phyloP scores from a whole-genome alignment of 768 basidiomycete genomes.

The Nidula microcarpa region DNA sequence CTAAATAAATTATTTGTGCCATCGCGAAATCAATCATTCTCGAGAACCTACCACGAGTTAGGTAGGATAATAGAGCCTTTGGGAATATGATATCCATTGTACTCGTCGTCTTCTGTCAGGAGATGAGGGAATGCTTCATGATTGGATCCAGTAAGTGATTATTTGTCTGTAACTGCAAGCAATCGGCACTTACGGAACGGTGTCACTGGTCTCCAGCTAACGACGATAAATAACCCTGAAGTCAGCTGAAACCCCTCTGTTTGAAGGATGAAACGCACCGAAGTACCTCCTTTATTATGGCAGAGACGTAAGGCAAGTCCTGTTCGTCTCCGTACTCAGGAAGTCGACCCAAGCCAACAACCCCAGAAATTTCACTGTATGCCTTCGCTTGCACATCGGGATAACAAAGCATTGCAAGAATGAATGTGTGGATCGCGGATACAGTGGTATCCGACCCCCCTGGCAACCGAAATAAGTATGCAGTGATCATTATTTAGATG shows the following conservation, averaged over 20 bases:
- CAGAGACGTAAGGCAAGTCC: slow-evolving; percentile 29
- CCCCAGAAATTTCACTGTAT: slow-evolving; percentile 33
- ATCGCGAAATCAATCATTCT: slow-evolving; percentile 39
- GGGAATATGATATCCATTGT: not conserved
- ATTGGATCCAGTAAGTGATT: not conserved
- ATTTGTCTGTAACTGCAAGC: not conserved
- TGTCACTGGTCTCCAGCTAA: not conserved
- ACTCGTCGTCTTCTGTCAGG: slow-evolving; percentile 17
- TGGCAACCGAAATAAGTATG: not conserved
- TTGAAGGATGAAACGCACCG: slow-evolving; percentile 18
- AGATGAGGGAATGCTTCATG: slow-evolving; percentile 15
- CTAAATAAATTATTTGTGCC: slow-evolving; percentile 24
- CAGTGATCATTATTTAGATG: not conserved
- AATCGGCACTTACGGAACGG: not conserved
- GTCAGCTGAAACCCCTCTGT: not conserved
- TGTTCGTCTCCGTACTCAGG: slow-evolving; percentile 29
- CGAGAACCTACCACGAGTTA: not conserved
- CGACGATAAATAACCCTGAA: not conserved
- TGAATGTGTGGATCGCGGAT: slow-evolving; percentile 5
- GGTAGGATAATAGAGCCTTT: not conserved
- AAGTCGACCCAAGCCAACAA: slow-evolving; percentile 29
- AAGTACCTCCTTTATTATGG: slow-evolving; percentile 28
- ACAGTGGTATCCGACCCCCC: slow-evolving; percentile 8
- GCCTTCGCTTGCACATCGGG: slow-evolving; percentile 33
- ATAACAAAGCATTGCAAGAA: slow-evolving; percentile 11